Evolutionary conservation across 192 early-diverging fungal species (phyloP), one percentile per base, ranked within the genome.

Genomic region (Rhizophagus sp.): DNA sequence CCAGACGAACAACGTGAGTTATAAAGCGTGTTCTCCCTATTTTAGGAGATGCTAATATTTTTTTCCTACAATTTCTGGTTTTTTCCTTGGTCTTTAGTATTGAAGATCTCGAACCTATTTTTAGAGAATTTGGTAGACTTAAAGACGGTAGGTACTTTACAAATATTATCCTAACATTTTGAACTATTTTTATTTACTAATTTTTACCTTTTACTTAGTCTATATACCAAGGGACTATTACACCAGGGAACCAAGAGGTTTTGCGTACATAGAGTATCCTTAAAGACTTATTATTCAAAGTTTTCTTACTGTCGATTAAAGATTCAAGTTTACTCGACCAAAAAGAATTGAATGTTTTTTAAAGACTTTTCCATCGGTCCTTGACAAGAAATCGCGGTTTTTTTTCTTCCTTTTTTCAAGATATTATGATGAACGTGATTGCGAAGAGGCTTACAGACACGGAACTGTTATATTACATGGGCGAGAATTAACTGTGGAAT

Each of bases 201-300:
- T 65, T 76, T 64, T 65, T 64, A 13, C 15, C 25, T 27, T 44
- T 44, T 12, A 17, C 25, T 62, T 62, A 76, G 75, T 76, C 7
- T 76, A 76, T 62, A 76, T 76, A 76, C 75, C 75, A 44, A 76
- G 50, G 47, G 62, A 76, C 22, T 76, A 33, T 65, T 76, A 76
- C 39, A 76, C 75, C 11, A 76, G 75, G 11, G 75, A 76, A 44
- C 75, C 75, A 44, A 65, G 75, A 65, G 75, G 75, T 3, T 76
- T 76, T 76, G 75, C 75, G 25, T 76, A 76, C 64, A 76, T 76
- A 76, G 75, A 76, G 75, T 76, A 76, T 76, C 75, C 75, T 76
- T 76, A 36, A 76, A 75, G 57, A 75, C 41, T 69, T 69, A 33
- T 68, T 44, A 34, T 75, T 24, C 13, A 62, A 44, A 65, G 25